Percentiles rank a stretch among this genome's conserved stretches.
These are phyloP conservation scores for Acephala macrosclerotiorum DNA, from an alignment of 2,329 filamentous ascomycete genomes.

Conservation along the genomic window DNA sequence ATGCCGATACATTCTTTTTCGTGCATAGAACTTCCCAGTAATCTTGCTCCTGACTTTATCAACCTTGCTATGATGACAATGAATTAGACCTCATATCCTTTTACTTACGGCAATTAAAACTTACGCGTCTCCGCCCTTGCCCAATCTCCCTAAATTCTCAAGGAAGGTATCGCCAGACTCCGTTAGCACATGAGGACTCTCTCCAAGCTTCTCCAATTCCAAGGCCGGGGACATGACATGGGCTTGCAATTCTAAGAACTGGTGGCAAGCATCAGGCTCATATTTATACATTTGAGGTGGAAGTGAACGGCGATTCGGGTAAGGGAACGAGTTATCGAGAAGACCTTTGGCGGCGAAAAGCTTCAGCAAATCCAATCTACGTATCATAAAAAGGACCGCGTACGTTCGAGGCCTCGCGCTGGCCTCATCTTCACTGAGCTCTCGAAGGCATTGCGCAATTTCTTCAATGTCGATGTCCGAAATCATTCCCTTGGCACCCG, in stretches of 20 bases:
- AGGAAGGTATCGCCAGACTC: slow-evolving; percentile 23
- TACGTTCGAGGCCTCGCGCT: slow-evolving; percentile 17
- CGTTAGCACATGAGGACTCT: slow-evolving; percentile 15
- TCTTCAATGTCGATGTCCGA: slow-evolving; percentile 12
- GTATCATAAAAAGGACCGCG: slow-evolving; percentile 19
- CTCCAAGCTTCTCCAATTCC: slow-evolving; percentile 16
- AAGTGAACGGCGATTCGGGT: slow-evolving; percentile 16
- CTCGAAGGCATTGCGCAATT: slow-evolving; percentile 17
- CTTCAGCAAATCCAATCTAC: slow-evolving; percentile 13
- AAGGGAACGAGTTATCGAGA: slow-evolving; percentile 21
- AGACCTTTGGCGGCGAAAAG: slow-evolving; percentile 14
- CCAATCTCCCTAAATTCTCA: slow-evolving; percentile 14
- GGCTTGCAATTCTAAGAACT: slow-evolving; percentile 20
- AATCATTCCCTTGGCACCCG: slow-evolving; percentile 5
- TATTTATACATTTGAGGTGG: slow-evolving; percentile 13
- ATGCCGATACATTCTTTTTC: slow-evolving; percentile 21
- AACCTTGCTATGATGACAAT: not conserved
- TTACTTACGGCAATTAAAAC: too few relatives aligned
- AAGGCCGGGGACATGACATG: slow-evolving; percentile 16
- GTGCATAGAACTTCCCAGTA: slow-evolving; percentile 19
- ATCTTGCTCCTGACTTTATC: slow-evolving; percentile 22
- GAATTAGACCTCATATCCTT: too few relatives aligned
- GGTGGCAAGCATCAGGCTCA: slow-evolving; percentile 14
- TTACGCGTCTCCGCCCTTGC: slow-evolving; percentile 23
- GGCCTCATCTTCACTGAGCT: slow-evolving; percentile 14